These are phyloP conservation scores for Citrus sinensis DNA, from an alignment of 345 rosid genomes.

Conservation along the genomic window DVS_A1.0 CM039167.1:4733501-4734000, in stretches of 20 bases:
- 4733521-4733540: conserved; percentile 25
- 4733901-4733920: too few species aligned
- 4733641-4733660: conserved; percentile 12
- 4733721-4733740: neutral
- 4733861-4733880: too few species aligned
- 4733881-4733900: too few species aligned
- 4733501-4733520: conserved; percentile 18
- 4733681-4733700: conserved; percentile 15
- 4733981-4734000: too few species aligned
- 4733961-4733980: too few species aligned
- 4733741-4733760: conserved; percentile 13
- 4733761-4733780: conserved; percentile 22
- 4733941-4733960: too few species aligned
- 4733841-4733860: too few species aligned
- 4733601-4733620: conserved; percentile 18
- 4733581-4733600: neutral
- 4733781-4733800: conserved; percentile 1
- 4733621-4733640: conserved; percentile 12
- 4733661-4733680: neutral
- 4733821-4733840: too few species aligned
- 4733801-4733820: neutral
- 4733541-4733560: conserved; percentile 11
- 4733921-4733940: too few species aligned
- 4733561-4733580: neutral
- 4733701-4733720: neutral